A percentile compares a stretch with the other conserved stretches of the same genome.
Conservation (phyloP, 2,329 filamentous ascomycete genomes). For the Beauveria pseudobassiana region DNA sequence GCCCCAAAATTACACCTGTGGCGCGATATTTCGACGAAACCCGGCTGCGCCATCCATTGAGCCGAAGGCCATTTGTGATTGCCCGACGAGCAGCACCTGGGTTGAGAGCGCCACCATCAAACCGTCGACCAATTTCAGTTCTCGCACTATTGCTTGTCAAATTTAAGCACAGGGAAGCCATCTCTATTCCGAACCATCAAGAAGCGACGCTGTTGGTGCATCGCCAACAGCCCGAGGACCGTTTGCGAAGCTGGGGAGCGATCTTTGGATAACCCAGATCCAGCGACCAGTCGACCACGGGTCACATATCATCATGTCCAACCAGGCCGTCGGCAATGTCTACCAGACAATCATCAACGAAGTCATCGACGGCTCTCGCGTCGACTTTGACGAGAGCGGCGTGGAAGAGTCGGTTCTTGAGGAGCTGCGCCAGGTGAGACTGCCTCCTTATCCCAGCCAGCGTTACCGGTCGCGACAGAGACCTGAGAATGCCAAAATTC, state of each 20-base stretch:
- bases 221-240: not conserved
- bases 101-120: not conserved
- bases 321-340: conserved; percentile 60
- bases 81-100: not conserved
- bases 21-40: not conserved
- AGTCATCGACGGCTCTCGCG: conserved; percentile 84
- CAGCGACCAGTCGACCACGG: not conserved
- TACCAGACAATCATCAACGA: conserved; percentile 74
- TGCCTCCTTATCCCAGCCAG: not conserved
- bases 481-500: not conserved
- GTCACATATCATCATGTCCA: conserved; percentile 42
- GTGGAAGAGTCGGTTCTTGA: conserved; percentile 81
- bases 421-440: conserved; percentile 76
- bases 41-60: not conserved
- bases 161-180: not conserved
- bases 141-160: not conserved
- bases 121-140: not conserved
- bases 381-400: conserved; percentile 95
- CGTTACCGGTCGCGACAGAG: not conserved
- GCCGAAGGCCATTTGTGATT: not conserved
- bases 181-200: not conserved
- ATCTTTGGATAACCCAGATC: conserved; percentile 7
- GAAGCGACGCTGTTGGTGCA: not conserved
- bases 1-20: not conserved
- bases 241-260: not conserved